A percentile compares a stretch with the other conserved stretches of the same genome.
phyloP scores from a whole-genome alignment of 305 asterid genomes.

The Solanum hybrid region DNA sequence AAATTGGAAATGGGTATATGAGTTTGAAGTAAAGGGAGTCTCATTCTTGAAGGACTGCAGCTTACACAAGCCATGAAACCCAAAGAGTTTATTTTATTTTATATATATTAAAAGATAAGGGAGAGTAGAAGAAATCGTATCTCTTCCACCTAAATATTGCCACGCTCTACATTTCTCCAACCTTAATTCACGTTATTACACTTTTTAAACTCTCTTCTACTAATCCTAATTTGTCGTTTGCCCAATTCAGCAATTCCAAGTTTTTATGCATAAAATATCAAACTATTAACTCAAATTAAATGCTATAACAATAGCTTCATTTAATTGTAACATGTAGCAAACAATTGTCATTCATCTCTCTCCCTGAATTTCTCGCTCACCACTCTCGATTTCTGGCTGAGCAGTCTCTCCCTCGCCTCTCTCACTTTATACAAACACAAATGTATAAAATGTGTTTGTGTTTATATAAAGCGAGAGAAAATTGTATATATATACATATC shows the following conservation, averaged over 20 bases:
- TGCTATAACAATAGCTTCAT: no score
- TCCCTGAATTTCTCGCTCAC: no score
- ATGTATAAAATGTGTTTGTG: no score
- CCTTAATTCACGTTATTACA: background rate
- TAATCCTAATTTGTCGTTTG: background rate
- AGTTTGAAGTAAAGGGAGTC: constrained; percentile 7
- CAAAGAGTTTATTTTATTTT: background rate
- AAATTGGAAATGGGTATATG: constrained; percentile 31
- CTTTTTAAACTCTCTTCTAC: background rate
- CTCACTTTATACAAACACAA: no score
- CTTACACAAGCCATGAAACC: constrained; percentile 52
- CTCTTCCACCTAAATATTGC: background rate
- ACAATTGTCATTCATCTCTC: no score
- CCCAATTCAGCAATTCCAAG: background rate
- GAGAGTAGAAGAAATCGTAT: background rate
- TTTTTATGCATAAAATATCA: no score
- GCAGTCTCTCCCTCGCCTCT: no score
- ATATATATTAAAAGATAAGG: background rate
- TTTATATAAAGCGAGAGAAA: no score
- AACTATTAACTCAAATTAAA: no score
- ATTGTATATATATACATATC: no score
- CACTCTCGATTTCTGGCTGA: no score
- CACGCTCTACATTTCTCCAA: background rate
- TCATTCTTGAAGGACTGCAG: constrained; percentile 32
- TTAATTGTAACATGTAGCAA: no score